Evolutionary conservation across 192 early-diverging fungal species (phyloP).

Genomic region (Linnemannia elongata): DNA sequence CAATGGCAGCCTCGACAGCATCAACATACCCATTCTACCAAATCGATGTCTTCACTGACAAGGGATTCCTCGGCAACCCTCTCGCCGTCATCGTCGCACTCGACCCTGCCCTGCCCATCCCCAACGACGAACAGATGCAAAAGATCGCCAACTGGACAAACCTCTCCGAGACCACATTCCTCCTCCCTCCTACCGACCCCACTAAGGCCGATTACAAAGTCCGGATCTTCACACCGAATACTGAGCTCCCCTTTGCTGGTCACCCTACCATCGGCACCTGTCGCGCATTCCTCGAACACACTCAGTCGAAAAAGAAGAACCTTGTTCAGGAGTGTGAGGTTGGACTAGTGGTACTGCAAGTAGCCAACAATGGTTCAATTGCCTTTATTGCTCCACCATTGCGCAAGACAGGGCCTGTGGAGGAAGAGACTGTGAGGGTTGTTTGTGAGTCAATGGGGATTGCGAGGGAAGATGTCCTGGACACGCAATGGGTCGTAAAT

Average conservation of each 20-base stretch:
- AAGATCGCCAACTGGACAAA: slow-evolving; percentile 35
- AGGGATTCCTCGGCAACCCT: slow-evolving; percentile 26
- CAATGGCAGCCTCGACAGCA: not conserved
- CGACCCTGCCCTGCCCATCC: slow-evolving; percentile 22
- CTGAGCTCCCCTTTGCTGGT: slow-evolving; percentile 31
- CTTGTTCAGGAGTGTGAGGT: slow-evolving; percentile 38
- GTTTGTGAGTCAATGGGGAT: slow-evolving; percentile 28
- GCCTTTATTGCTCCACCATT: slow-evolving; percentile 32
- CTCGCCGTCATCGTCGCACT: slow-evolving; percentile 33
- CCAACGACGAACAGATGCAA: slow-evolving; percentile 18
- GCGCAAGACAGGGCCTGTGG: slow-evolving; percentile 22
- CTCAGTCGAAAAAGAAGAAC: not conserved
- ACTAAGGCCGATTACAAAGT: slow-evolving; percentile 36
- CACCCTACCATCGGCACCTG: slow-evolving; percentile 36
- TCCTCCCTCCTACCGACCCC: slow-evolving; percentile 35
- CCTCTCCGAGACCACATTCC: slow-evolving; percentile 37
- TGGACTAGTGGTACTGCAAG: slow-evolving; percentile 16
- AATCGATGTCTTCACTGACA: slow-evolving; percentile 37
- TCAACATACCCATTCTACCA: slow-evolving; percentile 36
- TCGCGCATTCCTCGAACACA: slow-evolving; percentile 21
- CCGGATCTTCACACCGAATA: slow-evolving; percentile 27
- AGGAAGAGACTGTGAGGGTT: slow-evolving; percentile 1
- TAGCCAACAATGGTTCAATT: slow-evolving; percentile 2
- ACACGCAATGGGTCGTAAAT: slow-evolving; percentile 34
- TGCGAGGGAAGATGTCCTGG: slow-evolving; percentile 16